These are phyloP conservation scores for Tylopilus plumbeoviolaceoides DNA, from an alignment of 768 basidiomycete species.

Conservation along the genomic window DNA sequence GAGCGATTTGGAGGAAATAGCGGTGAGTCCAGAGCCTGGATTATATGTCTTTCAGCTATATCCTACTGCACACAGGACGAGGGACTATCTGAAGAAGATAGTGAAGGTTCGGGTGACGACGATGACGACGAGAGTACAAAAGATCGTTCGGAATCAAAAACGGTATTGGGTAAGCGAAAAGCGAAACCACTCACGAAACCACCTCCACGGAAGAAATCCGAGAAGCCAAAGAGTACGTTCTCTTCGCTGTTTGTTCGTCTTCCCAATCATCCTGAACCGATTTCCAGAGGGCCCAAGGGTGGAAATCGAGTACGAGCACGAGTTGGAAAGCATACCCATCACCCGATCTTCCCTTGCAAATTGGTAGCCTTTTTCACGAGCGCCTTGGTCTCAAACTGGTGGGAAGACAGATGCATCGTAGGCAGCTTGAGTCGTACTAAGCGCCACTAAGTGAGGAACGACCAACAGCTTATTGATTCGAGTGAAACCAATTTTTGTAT, in stretches of 20 bases:
- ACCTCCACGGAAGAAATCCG: conserved; percentile 49
- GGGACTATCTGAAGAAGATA: conserved; percentile 37
- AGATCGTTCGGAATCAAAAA: conserved; percentile 36
- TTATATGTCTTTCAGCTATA: neutral
- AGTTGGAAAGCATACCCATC: conserved; percentile 66
- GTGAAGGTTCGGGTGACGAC: conserved; percentile 40
- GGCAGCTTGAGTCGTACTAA: neutral
- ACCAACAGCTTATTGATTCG: no score
- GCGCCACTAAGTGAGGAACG: neutral
- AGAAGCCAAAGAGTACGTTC: conserved; percentile 60
- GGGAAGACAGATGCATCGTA: neutral
- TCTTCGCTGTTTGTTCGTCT: neutral
- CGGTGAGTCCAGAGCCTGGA: conserved; percentile 39
- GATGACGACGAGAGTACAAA: conserved; percentile 35
- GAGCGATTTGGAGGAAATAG: conserved; percentile 60
- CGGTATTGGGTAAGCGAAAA: conserved; percentile 68
- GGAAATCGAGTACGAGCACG: conserved; percentile 96
- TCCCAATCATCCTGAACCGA: conserved; percentile 11
- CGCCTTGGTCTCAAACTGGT: neutral
- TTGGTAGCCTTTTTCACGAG: conserved; percentile 38
- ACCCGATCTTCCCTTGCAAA: conserved; percentile 48
- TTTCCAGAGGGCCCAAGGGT: conserved; percentile 68
- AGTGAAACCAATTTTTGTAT: no score
- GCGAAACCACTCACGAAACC: conserved; percentile 38
- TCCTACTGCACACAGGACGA: conserved; percentile 32